Conservation (phyloP, 1,139 yeast species). For the Protomyces inundatus region DNA sequence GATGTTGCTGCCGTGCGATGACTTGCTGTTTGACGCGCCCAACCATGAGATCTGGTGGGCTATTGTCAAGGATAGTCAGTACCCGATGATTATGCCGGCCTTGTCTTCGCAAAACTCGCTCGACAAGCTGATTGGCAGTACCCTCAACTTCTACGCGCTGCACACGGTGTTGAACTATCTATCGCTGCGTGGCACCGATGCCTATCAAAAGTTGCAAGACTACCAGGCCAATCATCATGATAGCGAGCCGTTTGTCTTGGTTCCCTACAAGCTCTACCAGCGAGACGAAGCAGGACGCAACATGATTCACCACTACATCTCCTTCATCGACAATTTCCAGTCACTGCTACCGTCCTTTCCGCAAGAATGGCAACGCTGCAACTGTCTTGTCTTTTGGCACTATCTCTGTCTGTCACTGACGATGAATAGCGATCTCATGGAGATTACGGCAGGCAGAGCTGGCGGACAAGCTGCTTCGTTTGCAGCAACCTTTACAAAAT, state of each 20-base stretch:
- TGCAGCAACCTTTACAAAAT: conserved; percentile 5
- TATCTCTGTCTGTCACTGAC: conserved; percentile 10
- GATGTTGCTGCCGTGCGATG: conserved; percentile 23
- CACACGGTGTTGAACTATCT: conserved; percentile 21
- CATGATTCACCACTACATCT: conserved; percentile 10
- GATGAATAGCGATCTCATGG: conserved; percentile 20
- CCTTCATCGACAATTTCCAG: conserved; percentile 12
- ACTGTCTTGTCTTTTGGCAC: conserved; percentile 24
- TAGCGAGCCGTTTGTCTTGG: conserved; percentile 8
- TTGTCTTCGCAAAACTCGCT: background rate
- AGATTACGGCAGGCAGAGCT: conserved; percentile 19
- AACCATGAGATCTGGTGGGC: conserved; percentile 18
- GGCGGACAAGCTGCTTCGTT: conserved; percentile 12
- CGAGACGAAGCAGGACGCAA: conserved; percentile 6
- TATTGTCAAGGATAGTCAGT: background rate
- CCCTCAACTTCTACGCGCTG: conserved; percentile 21
- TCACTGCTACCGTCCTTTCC: conserved; percentile 1
- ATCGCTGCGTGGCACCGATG: conserved; percentile 11
- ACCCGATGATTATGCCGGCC: conserved; percentile 20
- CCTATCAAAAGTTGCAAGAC: conserved; percentile 14
- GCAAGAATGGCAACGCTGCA: conserved; percentile 12
- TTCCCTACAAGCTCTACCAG: conserved; percentile 11
- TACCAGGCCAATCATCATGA: conserved; percentile 7
- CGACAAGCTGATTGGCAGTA: conserved; percentile 8
- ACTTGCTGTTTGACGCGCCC: conserved; percentile 12